Percentiles rank a stretch among this genome's conserved stretches.
phyloP scores from a whole-genome alignment of 2,329 filamentous ascomycete species.

The Knufia petricola region DNA sequence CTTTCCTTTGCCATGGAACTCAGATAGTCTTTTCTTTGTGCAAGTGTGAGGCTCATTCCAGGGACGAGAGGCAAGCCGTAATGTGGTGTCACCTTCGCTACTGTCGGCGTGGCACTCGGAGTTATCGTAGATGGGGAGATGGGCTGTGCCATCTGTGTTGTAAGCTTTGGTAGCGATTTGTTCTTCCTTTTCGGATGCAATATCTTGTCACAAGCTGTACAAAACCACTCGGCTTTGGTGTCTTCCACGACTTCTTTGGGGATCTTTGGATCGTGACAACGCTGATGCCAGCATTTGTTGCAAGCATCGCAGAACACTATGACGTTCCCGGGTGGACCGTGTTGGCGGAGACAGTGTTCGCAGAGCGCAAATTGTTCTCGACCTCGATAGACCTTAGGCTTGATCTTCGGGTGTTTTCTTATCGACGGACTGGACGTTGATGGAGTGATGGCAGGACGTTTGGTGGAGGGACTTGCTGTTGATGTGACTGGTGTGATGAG shows the following conservation, averaged over 20 bases:
- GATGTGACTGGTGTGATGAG: constrained; percentile 44
- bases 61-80: constrained; percentile 17
- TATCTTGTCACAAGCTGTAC: constrained; percentile 46
- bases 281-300: constrained; percentile 69
- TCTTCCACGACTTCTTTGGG: constrained; percentile 58
- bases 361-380: constrained; percentile 46
- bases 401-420: constrained; percentile 40
- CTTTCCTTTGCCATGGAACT: constrained; percentile 19
- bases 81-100: not conserved
- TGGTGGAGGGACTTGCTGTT: constrained; percentile 17
- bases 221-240: constrained; percentile 62
- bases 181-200: constrained; percentile 21
- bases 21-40: constrained; percentile 19
- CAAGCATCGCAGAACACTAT: constrained; percentile 83
- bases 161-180: constrained; percentile 12
- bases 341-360: constrained; percentile 61
- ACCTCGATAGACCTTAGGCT: constrained; percentile 46
- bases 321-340: constrained; percentile 63
- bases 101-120: constrained; percentile 1
- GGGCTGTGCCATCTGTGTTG: not conserved
- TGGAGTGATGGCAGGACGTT: constrained; percentile 11
- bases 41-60: constrained; percentile 13
- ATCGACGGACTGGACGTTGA: constrained; percentile 15
- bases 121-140: not conserved
- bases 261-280: constrained; percentile 68